These are phyloP conservation scores for Talaromyces liani DNA, from an alignment of 495 filamentous ascomycete species.

Conservation along the genomic window DNA sequence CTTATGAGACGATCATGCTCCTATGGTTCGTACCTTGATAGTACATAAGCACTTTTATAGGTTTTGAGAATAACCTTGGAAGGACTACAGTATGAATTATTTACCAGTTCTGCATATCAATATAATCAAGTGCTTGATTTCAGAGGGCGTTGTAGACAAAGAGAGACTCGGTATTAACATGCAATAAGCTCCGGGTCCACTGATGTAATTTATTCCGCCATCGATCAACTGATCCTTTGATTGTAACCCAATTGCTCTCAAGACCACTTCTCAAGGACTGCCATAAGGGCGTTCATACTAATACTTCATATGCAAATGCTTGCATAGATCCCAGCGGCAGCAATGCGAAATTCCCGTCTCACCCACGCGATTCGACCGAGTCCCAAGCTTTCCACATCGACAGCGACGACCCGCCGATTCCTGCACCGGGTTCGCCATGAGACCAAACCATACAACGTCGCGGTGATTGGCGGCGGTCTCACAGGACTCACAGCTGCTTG, in stretches of 20 bases:
- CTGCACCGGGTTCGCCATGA: conserved; percentile 12
- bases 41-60: not conserved
- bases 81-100: not conserved
- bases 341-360: conserved; percentile 8
- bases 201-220: not conserved
- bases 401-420: conserved; percentile 1
- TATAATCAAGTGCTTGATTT: not conserved
- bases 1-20: not conserved
- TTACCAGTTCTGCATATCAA: not conserved
- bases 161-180: not conserved
- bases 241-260: not conserved
- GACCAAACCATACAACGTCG: conserved; percentile 42
- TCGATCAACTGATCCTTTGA: not conserved
- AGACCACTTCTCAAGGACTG: not conserved
- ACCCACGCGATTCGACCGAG: conserved; percentile 3
- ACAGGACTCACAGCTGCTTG: conserved; percentile 80
- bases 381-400: conserved; percentile 1
- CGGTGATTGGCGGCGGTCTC: conserved; percentile 81
- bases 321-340: not conserved
- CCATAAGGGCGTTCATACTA: not conserved
- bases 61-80: not conserved
- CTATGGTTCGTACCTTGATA: not conserved
- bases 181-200: not conserved
- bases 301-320: not conserved
- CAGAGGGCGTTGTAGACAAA: not conserved